phyloP scores from a whole-genome alignment of 345 rosid genomes.

The Isatis tinctoria region DNA sequence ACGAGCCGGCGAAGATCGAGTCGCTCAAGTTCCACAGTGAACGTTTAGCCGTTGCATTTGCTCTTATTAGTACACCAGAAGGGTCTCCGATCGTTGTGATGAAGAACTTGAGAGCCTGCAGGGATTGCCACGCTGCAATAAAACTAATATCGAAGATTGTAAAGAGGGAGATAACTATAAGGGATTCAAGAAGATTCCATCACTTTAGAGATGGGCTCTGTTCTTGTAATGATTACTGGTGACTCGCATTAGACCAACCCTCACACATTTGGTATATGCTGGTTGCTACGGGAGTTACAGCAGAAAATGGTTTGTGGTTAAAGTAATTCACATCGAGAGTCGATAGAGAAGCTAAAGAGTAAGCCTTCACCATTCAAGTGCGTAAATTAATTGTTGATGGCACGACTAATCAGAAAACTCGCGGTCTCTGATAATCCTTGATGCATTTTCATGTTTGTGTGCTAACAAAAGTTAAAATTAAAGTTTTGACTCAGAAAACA shows the following conservation, averaged over 20 bases:
- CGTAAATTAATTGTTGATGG: too few relatives aligned
- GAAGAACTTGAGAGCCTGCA: slow-evolving; percentile 85
- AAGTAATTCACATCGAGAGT: background rate
- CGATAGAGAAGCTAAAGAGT: background rate
- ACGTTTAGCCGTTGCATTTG: too few relatives aligned
- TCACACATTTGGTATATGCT: background rate
- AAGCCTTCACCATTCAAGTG: background rate
- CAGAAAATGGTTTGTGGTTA: background rate
- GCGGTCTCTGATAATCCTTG: too few relatives aligned
- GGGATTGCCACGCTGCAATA: slow-evolving; percentile 84
- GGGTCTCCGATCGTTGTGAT: slow-evolving; percentile 67
- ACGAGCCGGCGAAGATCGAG: too few relatives aligned
- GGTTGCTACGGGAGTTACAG: background rate
- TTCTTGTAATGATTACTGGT: slow-evolving; percentile 89
- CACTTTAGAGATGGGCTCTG: slow-evolving; percentile 71
- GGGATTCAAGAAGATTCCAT: slow-evolving; percentile 90
- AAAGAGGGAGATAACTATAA: slow-evolving; percentile 66
- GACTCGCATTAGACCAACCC: too few relatives aligned
- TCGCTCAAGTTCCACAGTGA: too few relatives aligned
- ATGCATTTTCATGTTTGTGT: too few relatives aligned
- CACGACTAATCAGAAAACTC: too few relatives aligned
- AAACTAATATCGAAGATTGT: slow-evolving; percentile 76
- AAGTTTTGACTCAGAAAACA: too few relatives aligned
- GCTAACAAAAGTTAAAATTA: too few relatives aligned
- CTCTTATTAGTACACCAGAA: slow-evolving; percentile 72